Conservation (phyloP, 2,329 filamentous ascomycete genomes). For the Xylaria sp. region DNA sequence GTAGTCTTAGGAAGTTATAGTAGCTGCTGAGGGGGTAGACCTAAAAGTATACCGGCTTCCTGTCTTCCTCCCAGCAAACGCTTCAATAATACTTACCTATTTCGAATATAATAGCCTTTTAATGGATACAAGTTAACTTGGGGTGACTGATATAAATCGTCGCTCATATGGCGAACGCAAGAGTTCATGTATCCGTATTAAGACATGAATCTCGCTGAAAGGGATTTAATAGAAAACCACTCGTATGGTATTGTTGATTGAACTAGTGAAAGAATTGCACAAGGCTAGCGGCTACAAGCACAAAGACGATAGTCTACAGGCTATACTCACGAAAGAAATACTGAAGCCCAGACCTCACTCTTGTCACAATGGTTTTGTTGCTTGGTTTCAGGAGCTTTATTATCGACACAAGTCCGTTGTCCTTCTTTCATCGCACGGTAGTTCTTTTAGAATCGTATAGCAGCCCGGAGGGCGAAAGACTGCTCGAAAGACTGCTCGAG, state of each 20-base stretch:
- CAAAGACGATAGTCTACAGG: neutral
- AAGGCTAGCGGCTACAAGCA: neutral
- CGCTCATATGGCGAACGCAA: neutral
- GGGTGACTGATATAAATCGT: neutral
- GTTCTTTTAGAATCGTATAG: constrained; percentile 24
- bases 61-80: constrained; percentile 12
- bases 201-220: constrained; percentile 12
- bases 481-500: constrained; percentile 30
- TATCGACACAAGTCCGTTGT: neutral
- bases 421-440: constrained; percentile 18
- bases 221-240: constrained; percentile 1
- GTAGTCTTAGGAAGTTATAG: neutral
- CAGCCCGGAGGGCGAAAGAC: constrained; percentile 19
- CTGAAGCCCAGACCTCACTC: constrained; percentile 11
- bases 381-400: neutral
- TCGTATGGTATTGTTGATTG: neutral
- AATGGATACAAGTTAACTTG: neutral
- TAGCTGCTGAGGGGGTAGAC: constrained; percentile 12
- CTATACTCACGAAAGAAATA: constrained; percentile 19
- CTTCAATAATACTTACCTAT: neutral
- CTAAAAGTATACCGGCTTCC: constrained; percentile 24
- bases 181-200: constrained; percentile 1
- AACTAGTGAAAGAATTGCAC: neutral
- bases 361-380: constrained; percentile 30
- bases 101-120: neutral